Evolutionary conservation across 2,329 filamentous ascomycete genomes (phyloP).

Genomic region (Xylariaceae sp.): DNA sequence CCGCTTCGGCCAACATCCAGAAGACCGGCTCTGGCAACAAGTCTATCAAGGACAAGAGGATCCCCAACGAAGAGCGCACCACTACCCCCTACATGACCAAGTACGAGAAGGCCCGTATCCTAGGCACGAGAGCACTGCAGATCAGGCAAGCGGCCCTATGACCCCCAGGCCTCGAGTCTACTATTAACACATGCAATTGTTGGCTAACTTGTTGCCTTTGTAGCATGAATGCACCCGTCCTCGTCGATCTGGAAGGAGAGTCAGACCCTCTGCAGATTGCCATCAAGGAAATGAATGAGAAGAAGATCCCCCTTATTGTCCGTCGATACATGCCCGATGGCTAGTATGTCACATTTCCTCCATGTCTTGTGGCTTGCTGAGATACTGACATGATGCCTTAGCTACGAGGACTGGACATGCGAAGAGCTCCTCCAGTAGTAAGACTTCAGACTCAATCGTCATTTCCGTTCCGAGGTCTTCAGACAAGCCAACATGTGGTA

Average conservation of each 20-base stretch:
- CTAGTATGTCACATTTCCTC: conserved; percentile 61
- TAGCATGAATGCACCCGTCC: conserved; percentile 91
- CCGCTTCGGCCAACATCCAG: conserved; percentile 54
- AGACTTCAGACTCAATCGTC: background rate
- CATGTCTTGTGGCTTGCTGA: background rate
- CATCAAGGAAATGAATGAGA: conserved; percentile 94
- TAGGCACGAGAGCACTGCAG: conserved; percentile 90
- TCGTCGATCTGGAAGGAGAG: conserved; percentile 95
- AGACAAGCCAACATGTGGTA: background rate
- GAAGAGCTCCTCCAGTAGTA: conserved; percentile 76
- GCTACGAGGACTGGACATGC: conserved; percentile 99
- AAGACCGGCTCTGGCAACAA: conserved; percentile 49
- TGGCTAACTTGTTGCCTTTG: conserved; percentile 23
- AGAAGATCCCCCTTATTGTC: conserved; percentile 97
- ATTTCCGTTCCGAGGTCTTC: background rate
- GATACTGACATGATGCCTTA: conserved; percentile 36
- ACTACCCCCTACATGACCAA: conserved; percentile 99
- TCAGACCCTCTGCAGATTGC: conserved; percentile 97
- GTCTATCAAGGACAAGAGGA: conserved; percentile 76
- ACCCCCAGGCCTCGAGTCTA: background rate
- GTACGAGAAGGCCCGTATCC: conserved; percentile 90
- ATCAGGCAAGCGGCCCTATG: conserved; percentile 53
- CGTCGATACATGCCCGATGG: conserved; percentile 95
- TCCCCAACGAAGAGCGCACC: conserved; percentile 79
- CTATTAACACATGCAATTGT: background rate